Percentiles rank a stretch among this genome's conserved stretches.
phyloP scores from a whole-genome alignment of 768 basidiomycete genomes.

The Fomitopsis pulvina region DNA sequence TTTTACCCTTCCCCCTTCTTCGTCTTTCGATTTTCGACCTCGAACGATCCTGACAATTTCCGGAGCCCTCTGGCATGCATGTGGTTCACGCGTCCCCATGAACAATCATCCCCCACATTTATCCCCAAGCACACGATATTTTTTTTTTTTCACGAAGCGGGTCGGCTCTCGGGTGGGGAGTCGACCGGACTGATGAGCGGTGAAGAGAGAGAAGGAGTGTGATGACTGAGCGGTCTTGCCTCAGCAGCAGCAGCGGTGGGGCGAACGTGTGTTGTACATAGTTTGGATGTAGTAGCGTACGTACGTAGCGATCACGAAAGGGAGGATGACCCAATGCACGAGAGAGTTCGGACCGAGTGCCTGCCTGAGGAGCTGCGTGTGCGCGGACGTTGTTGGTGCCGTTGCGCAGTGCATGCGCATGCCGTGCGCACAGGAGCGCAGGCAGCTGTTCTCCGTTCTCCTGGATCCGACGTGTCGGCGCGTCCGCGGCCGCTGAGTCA shows the following conservation, averaged over 20 bases:
- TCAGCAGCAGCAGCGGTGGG: neutral
- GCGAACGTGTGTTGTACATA: too few species aligned
- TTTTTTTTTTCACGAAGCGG: neutral
- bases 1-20: neutral
- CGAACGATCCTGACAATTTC: too few species aligned
- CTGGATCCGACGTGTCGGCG: neutral
- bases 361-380: too few species aligned
- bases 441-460: too few species aligned
- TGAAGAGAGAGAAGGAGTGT: too few species aligned
- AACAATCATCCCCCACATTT: neutral
- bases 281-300: too few species aligned
- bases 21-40: neutral
- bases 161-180: neutral
- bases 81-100: neutral
- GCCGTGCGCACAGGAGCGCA: neutral
- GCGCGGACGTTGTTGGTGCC: too few species aligned
- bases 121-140: neutral
- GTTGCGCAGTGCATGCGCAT: neutral
- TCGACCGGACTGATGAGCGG: neutral
- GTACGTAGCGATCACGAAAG: too few species aligned
- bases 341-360: too few species aligned
- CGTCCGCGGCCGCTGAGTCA: neutral
- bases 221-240: neutral
- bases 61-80: neutral
- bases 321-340: too few species aligned